Evolutionary conservation across 352 stramenopile species (phyloP).

Genomic region (Phytophthora lateralis): DNA sequence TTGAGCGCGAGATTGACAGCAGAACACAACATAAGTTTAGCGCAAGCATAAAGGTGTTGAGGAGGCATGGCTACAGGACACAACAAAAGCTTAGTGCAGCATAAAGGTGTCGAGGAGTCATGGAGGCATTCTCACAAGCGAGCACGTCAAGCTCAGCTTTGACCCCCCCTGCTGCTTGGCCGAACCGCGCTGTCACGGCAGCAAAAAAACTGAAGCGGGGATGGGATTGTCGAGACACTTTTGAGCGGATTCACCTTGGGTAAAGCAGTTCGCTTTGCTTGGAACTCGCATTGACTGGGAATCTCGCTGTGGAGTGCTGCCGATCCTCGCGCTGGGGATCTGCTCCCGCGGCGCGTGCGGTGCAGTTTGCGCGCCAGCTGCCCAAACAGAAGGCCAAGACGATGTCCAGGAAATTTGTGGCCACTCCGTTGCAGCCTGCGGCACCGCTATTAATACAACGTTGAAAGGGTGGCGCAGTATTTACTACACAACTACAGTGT

Average conservation of each 20-base stretch:
- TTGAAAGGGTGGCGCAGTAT: no score
- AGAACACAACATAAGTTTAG: constrained; percentile 20
- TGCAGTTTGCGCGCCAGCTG: constrained; percentile 17
- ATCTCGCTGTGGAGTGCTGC: constrained; percentile 15
- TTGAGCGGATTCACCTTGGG: constrained; percentile 9
- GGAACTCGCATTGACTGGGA: constrained; percentile 1
- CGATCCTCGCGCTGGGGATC: constrained; percentile 14
- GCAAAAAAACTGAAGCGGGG: constrained; percentile 15
- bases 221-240: constrained; percentile 25
- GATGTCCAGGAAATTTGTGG: constrained; percentile 26
- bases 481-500: no score
- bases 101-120: constrained; percentile 17
- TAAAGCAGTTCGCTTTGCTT: constrained; percentile 1
- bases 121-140: background rate
- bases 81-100: constrained; percentile 17
- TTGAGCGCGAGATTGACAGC: constrained; percentile 1
- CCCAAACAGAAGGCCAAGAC: constrained; percentile 16
- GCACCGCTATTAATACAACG: constrained; percentile 1
- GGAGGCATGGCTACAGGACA: constrained; percentile 8
- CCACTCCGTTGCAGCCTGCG: background rate
- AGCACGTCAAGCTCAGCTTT: constrained; percentile 16
- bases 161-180: constrained; percentile 1
- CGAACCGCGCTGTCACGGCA: background rate
- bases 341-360: constrained; percentile 6
- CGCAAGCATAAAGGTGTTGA: constrained; percentile 17